Evolutionary conservation across 108 stramenopile genomes (phyloP).

Genomic region (Cyclotella distinguenda): DNA sequence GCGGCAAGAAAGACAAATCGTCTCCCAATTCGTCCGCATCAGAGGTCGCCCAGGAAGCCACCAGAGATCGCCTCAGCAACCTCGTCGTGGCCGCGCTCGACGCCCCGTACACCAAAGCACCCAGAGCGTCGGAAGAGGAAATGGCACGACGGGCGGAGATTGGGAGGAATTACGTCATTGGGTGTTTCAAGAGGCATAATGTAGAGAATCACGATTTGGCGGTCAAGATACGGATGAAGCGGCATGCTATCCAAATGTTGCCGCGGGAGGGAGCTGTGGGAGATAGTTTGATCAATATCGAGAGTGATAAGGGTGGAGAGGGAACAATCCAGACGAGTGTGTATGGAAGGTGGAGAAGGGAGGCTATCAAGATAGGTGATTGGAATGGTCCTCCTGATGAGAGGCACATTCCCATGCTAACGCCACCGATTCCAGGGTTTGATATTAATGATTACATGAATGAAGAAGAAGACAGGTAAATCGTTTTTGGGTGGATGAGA

Average conservation of each 20-base stretch:
- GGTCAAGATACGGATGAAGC: slow-evolving; percentile 76
- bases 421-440: slow-evolving; percentile 76
- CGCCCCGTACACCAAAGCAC: slow-evolving; percentile 25
- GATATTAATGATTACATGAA: slow-evolving; percentile 53
- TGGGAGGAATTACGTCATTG: slow-evolving; percentile 77
- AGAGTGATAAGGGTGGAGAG: not conserved
- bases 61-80: slow-evolving; percentile 9
- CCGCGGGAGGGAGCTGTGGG: slow-evolving; percentile 48
- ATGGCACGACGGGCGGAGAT: slow-evolving; percentile 57
- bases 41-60: slow-evolving; percentile 6
- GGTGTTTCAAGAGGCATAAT: slow-evolving; percentile 73
- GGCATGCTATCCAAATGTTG: slow-evolving; percentile 73
- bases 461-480: slow-evolving; percentile 43
- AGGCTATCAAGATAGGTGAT: slow-evolving; percentile 56
- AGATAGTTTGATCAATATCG: slow-evolving; percentile 9
- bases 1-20: slow-evolving; percentile 22
- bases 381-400: slow-evolving; percentile 51
- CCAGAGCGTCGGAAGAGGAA: slow-evolving; percentile 59
- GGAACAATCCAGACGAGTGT: slow-evolving; percentile 6
- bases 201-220: slow-evolving; percentile 72
- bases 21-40: slow-evolving; percentile 12
- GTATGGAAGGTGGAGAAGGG: slow-evolving; percentile 51
- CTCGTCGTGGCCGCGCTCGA: slow-evolving; percentile 34
- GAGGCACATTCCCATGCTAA: slow-evolving; percentile 64
- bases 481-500: too few species aligned